Evolutionary conservation across 1,139 yeast species (phyloP), one percentile per base, ranked within the genome.

Genomic region (Pichia sp.): DNA sequence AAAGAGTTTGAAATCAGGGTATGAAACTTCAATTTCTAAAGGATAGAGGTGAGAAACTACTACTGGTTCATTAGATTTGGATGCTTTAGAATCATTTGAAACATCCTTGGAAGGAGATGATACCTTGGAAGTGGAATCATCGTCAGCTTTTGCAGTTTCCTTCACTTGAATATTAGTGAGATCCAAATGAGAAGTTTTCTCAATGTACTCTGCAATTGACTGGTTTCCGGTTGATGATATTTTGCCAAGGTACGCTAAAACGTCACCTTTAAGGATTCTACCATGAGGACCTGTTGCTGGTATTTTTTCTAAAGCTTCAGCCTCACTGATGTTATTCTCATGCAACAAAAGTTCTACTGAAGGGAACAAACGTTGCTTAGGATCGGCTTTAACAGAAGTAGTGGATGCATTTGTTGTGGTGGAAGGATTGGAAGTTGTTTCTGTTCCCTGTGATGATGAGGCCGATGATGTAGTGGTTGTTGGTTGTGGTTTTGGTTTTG

Each of bases 211-310:
- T 9, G 84, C 68, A 43, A 89, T 68, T 20, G 64, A 59, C 18
- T 62, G 59, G 23, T 80, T 76, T 11, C 79, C 64, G 7, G 72
- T 77, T 38, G 66, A 55, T 14, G 83, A 62, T 44, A 89, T 84
- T 48, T 73, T 61, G 22, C 97, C 96, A 43, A 89, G 60, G 58
- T 76, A 79, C 1, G 95, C 93, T 51, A 89, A 71, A 1, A 89
- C 86, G 60, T 91, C 98, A 48, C 97, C 97, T 66, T 84, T 84
- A 51, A 88, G 69, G 38, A 91, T 61, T 55, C 95, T 74, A 17
- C 96, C 97, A 46, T 78, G 72, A 28, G 95, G 94, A 12, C 97
- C 98, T 1, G 95, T 72, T 7, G 96, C 94, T 28, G 74, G 69
- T 52, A 91, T 85, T 50, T 80, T 76, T 17, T 64, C 59, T 25